A percentile compares a stretch with the other conserved stretches of the same genome.
Conservation (phyloP, 2,329 filamentous ascomycete genomes). For the Colletotrichum sidae region DNA sequence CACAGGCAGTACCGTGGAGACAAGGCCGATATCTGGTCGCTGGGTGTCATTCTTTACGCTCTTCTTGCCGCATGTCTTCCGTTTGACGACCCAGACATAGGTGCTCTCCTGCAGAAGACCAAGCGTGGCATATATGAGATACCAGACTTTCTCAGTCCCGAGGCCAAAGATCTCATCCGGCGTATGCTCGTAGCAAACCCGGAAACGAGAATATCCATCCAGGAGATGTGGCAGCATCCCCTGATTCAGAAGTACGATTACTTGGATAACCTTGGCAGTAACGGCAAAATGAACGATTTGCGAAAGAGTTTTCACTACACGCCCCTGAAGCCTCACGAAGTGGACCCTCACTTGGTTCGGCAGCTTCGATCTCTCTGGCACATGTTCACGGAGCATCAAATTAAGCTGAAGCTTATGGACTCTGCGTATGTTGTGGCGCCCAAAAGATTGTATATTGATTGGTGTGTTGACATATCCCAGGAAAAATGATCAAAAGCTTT, state of each 20-base stretch:
- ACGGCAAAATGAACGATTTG: slow-evolving; percentile 65
- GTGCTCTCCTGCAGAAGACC: slow-evolving; percentile 71
- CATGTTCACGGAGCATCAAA: slow-evolving; percentile 77
- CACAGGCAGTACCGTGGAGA: slow-evolving; percentile 84
- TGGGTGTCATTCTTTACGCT: slow-evolving; percentile 89
- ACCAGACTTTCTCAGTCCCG: slow-evolving; percentile 70
- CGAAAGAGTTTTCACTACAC: slow-evolving; percentile 72
- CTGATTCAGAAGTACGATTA: slow-evolving; percentile 87
- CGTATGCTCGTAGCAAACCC: slow-evolving; percentile 85
- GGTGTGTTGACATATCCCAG: slow-evolving; percentile 56
- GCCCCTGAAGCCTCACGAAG: slow-evolving; percentile 70
- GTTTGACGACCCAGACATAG: slow-evolving; percentile 77
- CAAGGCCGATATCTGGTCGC: slow-evolving; percentile 93
- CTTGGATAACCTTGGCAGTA: slow-evolving; percentile 73
- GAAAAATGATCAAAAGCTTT: slow-evolving; percentile 90
- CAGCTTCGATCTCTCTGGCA: slow-evolving; percentile 95
- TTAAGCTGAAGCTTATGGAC: slow-evolving; percentile 73
- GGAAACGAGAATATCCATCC: slow-evolving; percentile 80
- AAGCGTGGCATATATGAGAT: slow-evolving; percentile 71
- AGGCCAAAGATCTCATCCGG: slow-evolving; percentile 82
- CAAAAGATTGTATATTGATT: too few relatives aligned
- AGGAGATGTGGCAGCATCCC: slow-evolving; percentile 87
- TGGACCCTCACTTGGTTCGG: slow-evolving; percentile 84
- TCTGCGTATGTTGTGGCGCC: slow-evolving; percentile 29
- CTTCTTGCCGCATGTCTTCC: slow-evolving; percentile 87